These are phyloP conservation scores for Ophiostoma piceae DNA, from an alignment of 2,329 filamentous ascomycete genomes.

Conservation along the genomic window DNA sequence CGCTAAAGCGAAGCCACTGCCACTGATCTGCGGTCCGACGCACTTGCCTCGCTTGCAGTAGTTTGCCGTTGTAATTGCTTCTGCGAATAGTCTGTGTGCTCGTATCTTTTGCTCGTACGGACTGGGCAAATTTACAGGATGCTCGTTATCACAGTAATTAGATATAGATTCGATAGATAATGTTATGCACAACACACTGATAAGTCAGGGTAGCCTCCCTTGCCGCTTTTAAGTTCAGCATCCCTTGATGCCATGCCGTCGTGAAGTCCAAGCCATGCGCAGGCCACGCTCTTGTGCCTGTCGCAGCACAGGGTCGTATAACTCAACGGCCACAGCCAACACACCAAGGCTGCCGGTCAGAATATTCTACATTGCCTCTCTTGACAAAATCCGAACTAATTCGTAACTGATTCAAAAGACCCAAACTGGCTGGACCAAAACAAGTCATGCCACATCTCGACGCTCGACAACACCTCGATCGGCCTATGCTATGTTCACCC, in stretches of 20 bases:
- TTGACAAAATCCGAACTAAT: neutral
- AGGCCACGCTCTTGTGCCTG: neutral
- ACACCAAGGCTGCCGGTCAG: neutral
- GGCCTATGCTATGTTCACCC: neutral
- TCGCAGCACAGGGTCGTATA: neutral
- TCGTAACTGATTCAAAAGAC: too few species aligned
- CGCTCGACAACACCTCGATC: neutral
- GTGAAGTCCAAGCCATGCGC: neutral
- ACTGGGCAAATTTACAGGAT: too few species aligned
- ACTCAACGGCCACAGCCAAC: neutral
- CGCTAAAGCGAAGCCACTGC: neutral
- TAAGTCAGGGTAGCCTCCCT: slow-evolving; percentile 1
- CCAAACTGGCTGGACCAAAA: too few species aligned
- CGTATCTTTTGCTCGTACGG: neutral
- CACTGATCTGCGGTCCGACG: slow-evolving; percentile 1
- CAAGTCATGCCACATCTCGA: neutral
- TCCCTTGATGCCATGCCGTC: slow-evolving; percentile 5
- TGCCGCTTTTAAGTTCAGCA: slow-evolving; percentile 14
- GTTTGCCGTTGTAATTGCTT: neutral
- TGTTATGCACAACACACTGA: too few species aligned
- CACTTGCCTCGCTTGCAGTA: neutral
- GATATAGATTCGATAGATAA: neutral
- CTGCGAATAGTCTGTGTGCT: neutral
- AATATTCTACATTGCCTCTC: neutral
- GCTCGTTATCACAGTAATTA: neutral